Base-by-base conservation (phyloP, 75 land plant genomes). In the Chamaecyparis obtusa region DNA sequence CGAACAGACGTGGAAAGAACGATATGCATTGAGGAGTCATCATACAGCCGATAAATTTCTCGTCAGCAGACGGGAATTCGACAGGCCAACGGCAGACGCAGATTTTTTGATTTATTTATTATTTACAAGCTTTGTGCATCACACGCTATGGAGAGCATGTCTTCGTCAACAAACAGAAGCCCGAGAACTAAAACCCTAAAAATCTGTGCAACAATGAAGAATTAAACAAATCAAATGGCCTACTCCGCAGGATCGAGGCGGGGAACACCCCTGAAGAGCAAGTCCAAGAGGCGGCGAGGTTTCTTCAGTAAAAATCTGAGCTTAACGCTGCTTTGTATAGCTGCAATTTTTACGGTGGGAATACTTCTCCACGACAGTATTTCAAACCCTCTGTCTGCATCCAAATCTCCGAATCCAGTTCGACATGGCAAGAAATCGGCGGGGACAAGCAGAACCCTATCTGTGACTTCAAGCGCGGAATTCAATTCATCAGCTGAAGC, bases 331-430 rank as follows among this genome's bases (percentile, higher is more conserved):
- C 69, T 90, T 67, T 14, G 60, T 57, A 8, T 92, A 67, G 87
- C 91, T 46, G 64, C 91, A 85, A n/a, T 91, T 83, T 83, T 95
- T 90, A 87, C 92, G 83, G 87, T 95, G 85, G 67, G 89, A 77
- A 76, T 92, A 77, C 49, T 91, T 76, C 83, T 93, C 87, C 89
- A 84, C 83, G 90, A 86, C 83, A 91, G 92, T 57, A 77, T 91
- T 55, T 89, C 92, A 81, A 86, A 82, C 60, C 91, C 91, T 43
- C 86, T 88, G 64, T 83, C 92, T n/a, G 79, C 85, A 15, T 43
- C 86, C 36, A 74, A 86, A 27, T n/a, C 44, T 19, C 84, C 24
- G 49, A 14, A 13, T 37, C 64, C 16, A 30, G 69, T 89, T 17
- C 87, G 37, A n/a, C 32, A 35, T 24, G 69, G 32, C 37, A 48